Base-by-base conservation (phyloP, 2,329 filamentous ascomycete species). In the Aphanoascus verrucosus region DNA sequence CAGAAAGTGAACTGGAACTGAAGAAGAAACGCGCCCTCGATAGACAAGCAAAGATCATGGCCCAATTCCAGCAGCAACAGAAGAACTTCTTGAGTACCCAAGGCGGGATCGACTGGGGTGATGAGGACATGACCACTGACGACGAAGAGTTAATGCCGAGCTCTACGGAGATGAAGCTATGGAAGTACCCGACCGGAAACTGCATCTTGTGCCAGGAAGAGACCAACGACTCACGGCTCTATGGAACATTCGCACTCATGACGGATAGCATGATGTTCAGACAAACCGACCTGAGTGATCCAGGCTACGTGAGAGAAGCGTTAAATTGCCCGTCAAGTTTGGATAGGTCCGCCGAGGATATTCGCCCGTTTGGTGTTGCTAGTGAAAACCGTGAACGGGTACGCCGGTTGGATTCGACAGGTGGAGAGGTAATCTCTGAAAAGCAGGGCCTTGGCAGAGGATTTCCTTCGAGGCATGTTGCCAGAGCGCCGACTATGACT, bases 141-240 rank as follows among this genome's bases (percentile, higher is more conserved):
- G 79, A 81, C 38, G 75, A 77, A 42, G 67, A 69, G 5, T 57
- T 66, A 48, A 71, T 74, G 41, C 67, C 71, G 15, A 71, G 73
- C 14, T 74, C 78, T 7, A 74, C 78, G 9, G 82, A 87, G 61
- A 83, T 83, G 64, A 88, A 85, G 60, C 78, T 81, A 43, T 94
- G 90, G 83, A 93, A 89, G 65, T 98, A 94, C 65, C 93, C 94
- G 1, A 81, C 83, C 20, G 93, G 90, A 14, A 94, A 89, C 20
- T 98, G 93, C 67, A 96, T 98, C 52, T 74, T 97, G 14, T 98
- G 93, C 64, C 93, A 97, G 68, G 94, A 98, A 70, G 89, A 96
- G 61, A 93, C 88, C 1, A 89, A 91, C 61, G 91, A 97, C 59
- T 83, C 84, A 11, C 81, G 84, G 40, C 77, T 97, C 0, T 97